Conservation (phyloP, 1,284 basidiomycete genomes). For the Porodaedalea pini region DNA sequence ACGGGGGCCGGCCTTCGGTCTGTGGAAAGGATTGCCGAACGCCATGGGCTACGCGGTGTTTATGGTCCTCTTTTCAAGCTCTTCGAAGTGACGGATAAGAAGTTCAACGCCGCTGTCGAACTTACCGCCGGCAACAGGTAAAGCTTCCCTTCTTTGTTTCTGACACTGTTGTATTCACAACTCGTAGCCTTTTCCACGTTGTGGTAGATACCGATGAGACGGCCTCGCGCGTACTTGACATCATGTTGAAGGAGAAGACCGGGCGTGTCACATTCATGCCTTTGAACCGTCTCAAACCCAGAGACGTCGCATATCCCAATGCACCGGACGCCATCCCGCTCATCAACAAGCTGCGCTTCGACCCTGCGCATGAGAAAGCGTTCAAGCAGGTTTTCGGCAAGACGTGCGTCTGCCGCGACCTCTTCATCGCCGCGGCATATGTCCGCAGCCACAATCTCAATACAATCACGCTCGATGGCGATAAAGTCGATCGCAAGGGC, state of each 20-base stretch:
- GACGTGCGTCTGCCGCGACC: constrained; percentile 91
- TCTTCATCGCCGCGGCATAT: constrained; percentile 91
- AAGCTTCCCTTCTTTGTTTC: constrained; percentile 13
- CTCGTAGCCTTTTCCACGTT: constrained; percentile 87
- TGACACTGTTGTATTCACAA: constrained; percentile 13
- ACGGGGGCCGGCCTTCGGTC: constrained; percentile 85
- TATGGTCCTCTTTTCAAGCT: constrained; percentile 94
- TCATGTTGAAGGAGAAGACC: constrained; percentile 89
- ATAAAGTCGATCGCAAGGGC: constrained; percentile 96
- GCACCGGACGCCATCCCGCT: constrained; percentile 88
- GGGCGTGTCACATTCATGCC: constrained; percentile 99
- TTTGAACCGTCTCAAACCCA: constrained; percentile 90
- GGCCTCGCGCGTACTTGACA: constrained; percentile 81
- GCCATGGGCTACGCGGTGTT: constrained; percentile 73
- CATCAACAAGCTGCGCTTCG: constrained; percentile 80
- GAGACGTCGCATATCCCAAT: constrained; percentile 63
- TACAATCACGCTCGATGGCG: constrained; percentile 96
- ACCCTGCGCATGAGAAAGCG: constrained; percentile 71
- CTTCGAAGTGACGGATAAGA: constrained; percentile 85
- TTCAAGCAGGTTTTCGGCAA: constrained; percentile 99
- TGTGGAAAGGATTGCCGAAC: constrained; percentile 77
- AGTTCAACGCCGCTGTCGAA: constrained; percentile 92
- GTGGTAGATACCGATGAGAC: constrained; percentile 96
- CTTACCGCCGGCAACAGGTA: constrained; percentile 92
- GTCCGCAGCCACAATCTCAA: constrained; percentile 93